phyloP scores from a whole-genome alignment of 495 filamentous ascomycete genomes.

The Penicillium odoratum region DNA sequence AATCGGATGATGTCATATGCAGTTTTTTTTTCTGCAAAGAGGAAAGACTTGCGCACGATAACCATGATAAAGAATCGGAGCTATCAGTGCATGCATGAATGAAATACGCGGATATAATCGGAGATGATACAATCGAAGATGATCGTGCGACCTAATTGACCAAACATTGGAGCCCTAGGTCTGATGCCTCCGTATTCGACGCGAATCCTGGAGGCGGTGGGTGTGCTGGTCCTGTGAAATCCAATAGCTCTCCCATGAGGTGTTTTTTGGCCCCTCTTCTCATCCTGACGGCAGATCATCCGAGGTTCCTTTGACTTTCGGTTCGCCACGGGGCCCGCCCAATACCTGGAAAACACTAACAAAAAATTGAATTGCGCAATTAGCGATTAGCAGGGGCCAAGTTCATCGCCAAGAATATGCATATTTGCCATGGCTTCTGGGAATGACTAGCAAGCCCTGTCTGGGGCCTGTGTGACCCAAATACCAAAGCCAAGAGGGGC shows the following conservation, averaged over 20 bases:
- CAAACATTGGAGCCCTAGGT: constrained; percentile 12
- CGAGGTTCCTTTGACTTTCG: constrained; percentile 36
- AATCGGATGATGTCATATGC: constrained; percentile 25
- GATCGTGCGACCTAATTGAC: constrained; percentile 11
- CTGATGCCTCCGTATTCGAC: constrained; percentile 12
- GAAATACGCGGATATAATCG: constrained; percentile 10
- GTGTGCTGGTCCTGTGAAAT: constrained; percentile 22
- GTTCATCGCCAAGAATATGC: constrained; percentile 16
- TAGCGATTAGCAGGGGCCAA: constrained; percentile 3
- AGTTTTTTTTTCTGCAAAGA: constrained; percentile 11
- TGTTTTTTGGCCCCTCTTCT: constrained; percentile 27
- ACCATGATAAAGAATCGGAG: constrained; percentile 20
- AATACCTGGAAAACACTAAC: constrained; percentile 1
- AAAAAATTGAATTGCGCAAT: constrained; percentile 25
- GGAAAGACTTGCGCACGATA: constrained; percentile 12
- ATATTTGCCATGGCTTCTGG: constrained; percentile 21
- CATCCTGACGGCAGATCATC: constrained; percentile 42
- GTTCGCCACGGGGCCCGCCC: constrained; percentile 26
- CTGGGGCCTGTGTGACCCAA: constrained; percentile 16
- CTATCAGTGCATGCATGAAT: background rate
- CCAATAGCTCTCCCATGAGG: constrained; percentile 12
- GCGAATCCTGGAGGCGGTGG: constrained; percentile 10
- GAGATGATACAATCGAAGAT: background rate
- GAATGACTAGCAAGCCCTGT: constrained; percentile 18
- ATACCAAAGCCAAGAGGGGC: constrained; percentile 29